Evolutionary conservation across 257 asterid genomes (phyloP).

Genomic region (Misopates orontium): DNA sequence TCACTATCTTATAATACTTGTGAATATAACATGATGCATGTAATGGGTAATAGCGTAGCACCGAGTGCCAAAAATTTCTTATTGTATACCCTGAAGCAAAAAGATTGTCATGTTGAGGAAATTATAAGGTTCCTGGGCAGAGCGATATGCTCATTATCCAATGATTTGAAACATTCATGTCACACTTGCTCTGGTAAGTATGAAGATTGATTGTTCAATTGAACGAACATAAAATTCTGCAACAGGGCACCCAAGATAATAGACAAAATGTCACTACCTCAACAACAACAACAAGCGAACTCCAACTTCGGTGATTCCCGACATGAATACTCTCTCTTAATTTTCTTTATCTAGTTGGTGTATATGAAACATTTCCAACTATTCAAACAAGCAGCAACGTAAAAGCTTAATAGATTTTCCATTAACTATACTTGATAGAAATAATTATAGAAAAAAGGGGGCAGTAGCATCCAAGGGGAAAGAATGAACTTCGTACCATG

Average conservation of each 20-base stretch:
- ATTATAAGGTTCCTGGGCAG: background rate
- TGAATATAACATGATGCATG: background rate
- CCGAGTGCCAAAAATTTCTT: background rate
- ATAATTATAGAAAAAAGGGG: background rate
- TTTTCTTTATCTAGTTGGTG: slow-evolving; percentile 2
- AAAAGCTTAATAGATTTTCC: too few relatives aligned
- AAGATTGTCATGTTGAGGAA: background rate
- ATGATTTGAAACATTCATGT: background rate
- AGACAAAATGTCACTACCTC: slow-evolving; percentile 8
- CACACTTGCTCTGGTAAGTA: background rate
- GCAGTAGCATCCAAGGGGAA: slow-evolving; percentile 9
- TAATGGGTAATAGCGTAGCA: background rate
- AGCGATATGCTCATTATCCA: background rate
- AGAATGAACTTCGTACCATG: slow-evolving; percentile 17
- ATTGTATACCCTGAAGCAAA: background rate
- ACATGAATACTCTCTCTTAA: slow-evolving; percentile 1
- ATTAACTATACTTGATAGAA: background rate
- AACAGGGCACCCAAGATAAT: background rate
- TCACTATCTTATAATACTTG: background rate
- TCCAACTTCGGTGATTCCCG: slow-evolving; percentile 1
- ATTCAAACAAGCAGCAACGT: background rate
- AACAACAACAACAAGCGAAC: background rate
- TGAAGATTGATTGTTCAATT: slow-evolving; percentile 3
- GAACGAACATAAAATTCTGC: background rate
- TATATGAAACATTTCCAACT: background rate